phyloP scores from a whole-genome alignment of 495 filamentous ascomycete genomes.

The Hypoxylon rickii region DNA sequence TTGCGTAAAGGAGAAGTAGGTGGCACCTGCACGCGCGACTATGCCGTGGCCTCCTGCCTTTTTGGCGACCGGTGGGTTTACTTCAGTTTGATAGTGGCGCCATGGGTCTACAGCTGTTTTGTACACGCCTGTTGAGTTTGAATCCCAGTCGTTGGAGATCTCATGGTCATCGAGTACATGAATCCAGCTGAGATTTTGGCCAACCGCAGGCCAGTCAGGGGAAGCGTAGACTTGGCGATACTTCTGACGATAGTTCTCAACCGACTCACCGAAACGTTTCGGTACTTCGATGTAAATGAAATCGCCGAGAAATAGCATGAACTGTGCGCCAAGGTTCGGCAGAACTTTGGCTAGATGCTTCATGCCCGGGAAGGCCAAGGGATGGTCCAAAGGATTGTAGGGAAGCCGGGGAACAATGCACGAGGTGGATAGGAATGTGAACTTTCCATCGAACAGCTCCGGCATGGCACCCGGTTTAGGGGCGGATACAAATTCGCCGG shows the following conservation, averaged over 20 bases:
- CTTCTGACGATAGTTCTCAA: conserved; percentile 81
- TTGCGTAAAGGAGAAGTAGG: conserved; percentile 85
- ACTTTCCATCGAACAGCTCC: conserved; percentile 61
- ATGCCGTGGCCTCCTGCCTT: conserved; percentile 41
- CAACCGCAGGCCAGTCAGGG: conserved; percentile 77
- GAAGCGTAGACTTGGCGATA: conserved; percentile 94
- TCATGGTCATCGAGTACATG: conserved; percentile 97
- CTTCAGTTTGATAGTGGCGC: conserved; percentile 78
- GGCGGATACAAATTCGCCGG: conserved; percentile 75
- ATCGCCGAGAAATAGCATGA: conserved; percentile 99
- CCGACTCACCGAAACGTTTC: conserved; percentile 68
- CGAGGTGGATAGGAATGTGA: conserved; percentile 88
- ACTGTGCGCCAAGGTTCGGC: conserved; percentile 68
- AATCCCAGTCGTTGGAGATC: conserved; percentile 64
- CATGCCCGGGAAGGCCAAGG: conserved; percentile 79
- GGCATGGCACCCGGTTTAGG: conserved; percentile 60
- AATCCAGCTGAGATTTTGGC: conserved; percentile 84
- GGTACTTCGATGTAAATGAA: conserved; percentile 98
- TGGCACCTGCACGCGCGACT: conserved; percentile 54
- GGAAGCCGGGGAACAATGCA: conserved; percentile 91
- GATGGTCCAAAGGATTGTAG: conserved; percentile 80
- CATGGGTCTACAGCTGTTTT: conserved; percentile 81
- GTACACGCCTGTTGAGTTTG: conserved; percentile 37
- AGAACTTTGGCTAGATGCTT: conserved; percentile 67
- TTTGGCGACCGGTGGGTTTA: conserved; percentile 73